These are phyloP conservation scores for Lasiodiplodia hormozganensis DNA, from an alignment of 2,329 filamentous ascomycete genomes.

Conservation along the genomic window DNA sequence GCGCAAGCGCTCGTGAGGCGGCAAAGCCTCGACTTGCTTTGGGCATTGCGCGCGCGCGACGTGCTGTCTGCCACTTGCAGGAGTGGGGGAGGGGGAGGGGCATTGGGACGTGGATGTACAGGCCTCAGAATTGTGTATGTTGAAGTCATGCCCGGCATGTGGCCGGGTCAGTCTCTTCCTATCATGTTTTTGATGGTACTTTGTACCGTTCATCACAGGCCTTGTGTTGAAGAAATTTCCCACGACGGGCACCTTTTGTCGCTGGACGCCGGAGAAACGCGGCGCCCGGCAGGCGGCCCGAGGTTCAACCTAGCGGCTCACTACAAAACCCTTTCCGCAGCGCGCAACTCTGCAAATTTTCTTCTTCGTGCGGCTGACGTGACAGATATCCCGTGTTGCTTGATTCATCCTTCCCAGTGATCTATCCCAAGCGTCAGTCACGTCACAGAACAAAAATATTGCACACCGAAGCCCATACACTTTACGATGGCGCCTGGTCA, in stretches of 20 bases:
- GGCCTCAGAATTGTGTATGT: constrained; percentile 45
- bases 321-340: constrained; percentile 13
- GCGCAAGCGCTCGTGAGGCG: constrained; percentile 8
- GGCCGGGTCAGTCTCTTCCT: constrained; percentile 50
- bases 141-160: constrained; percentile 44
- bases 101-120: background rate
- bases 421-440: constrained; percentile 73
- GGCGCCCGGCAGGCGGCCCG: background rate
- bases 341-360: constrained; percentile 50
- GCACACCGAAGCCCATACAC: constrained; percentile 61
- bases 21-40: constrained; percentile 16
- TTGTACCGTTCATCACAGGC: constrained; percentile 44
- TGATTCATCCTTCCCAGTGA: constrained; percentile 55
- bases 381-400: constrained; percentile 82
- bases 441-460: constrained; percentile 78
- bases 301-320: background rate
- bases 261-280: constrained; percentile 13
- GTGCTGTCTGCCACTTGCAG: constrained; percentile 18
- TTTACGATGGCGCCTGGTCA: constrained; percentile 44
- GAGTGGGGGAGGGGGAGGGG: constrained; percentile 24
- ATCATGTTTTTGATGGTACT: constrained; percentile 41
- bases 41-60: constrained; percentile 7
- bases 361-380: constrained; percentile 81
- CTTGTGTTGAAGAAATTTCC: constrained; percentile 37
- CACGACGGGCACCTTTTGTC: constrained; percentile 24